Evolutionary conservation across 2,329 filamentous ascomycete species (phyloP), one percentile per base, ranked within the genome.

Genomic region (Aspergillus novofumigatus): DNA sequence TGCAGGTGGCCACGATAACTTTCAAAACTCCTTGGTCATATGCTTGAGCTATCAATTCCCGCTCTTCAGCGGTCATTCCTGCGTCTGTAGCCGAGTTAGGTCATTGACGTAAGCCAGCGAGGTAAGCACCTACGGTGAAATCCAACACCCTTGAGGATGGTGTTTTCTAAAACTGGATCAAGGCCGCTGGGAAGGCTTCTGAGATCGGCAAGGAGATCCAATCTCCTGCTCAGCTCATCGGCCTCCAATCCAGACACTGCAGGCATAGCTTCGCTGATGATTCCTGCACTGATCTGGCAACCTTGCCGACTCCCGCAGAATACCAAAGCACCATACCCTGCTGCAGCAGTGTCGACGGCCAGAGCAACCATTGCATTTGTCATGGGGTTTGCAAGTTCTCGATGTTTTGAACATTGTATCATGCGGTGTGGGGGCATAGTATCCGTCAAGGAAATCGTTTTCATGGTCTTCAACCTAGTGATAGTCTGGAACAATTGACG

Each of bases 1-100:
- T 91, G 65, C 88, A 91, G 1, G 89, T 92, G 41, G 89, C 89
- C 17, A 91, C 85, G 53, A 90, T 86, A 0, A 91, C 84, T 62
- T 87, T 87, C 20, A 92, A 69, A 4, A 82, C 77, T 0, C 89
- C 88, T 42, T 76, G 71, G 67, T 92, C 89, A 62, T 91, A 92
- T 11, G 88, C 88, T 38, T 80, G 81, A 2, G 88, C 85, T 54
- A 92, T 81, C 7, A 91, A 74, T 51, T 91, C 88, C 51, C 89
- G 81, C 69, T 92, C 89, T 72, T 92, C 89, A 0, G 82, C 86
- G 0, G 89, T 92, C 65, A 92, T 79, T 17, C 74, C 74, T 28
- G 74, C 74, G 64, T 68, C 75, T 76, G 49, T 9, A 52, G 17
- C 2, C 62, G 68, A 56, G 77, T 78, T 53, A 67, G 63, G 59